These are phyloP conservation scores for Fusarium nematophilum DNA, from an alignment of 2,329 filamentous ascomycete genomes.

Conservation along the genomic window DNA sequence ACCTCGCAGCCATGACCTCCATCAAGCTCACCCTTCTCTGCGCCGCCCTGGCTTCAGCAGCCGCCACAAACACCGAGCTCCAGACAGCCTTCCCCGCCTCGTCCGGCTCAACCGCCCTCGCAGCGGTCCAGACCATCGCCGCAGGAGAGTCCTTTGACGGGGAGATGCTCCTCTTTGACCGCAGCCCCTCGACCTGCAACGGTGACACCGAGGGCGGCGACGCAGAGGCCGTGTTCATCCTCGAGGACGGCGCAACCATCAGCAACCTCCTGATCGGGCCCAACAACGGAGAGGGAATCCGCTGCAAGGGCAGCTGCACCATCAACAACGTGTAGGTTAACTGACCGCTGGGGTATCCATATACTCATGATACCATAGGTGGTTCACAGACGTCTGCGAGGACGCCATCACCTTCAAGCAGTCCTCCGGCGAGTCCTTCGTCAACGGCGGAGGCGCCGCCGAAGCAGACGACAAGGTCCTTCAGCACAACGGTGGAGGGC, in stretches of 20 bases:
- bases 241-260: constrained; percentile 55
- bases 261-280: constrained; percentile 59
- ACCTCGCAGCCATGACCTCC: too few relatives aligned
- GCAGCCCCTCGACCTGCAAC: constrained; percentile 54
- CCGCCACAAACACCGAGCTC: too few relatives aligned
- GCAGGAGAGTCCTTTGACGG: constrained; percentile 45
- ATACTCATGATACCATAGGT: too few relatives aligned
- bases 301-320: constrained; percentile 57
- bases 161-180: constrained; percentile 51
- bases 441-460: constrained; percentile 57
- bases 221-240: constrained; percentile 53
- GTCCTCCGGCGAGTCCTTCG: constrained; percentile 54
- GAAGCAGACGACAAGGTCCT: constrained; percentile 58
- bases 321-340: constrained; percentile 58
- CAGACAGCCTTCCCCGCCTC: constrained; percentile 43
- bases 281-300: constrained; percentile 57
- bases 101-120: constrained; percentile 41
- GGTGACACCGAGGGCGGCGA: constrained; percentile 55
- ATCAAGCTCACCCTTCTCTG: too few relatives aligned
- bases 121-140: constrained; percentile 45
- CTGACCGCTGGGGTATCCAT: too few relatives aligned
- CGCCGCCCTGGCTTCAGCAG: too few relatives aligned
- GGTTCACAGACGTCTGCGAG: constrained; percentile 61
- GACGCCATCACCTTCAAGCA: constrained; percentile 44
- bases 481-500: constrained; percentile 60